These are phyloP conservation scores for Penicilliopsis zonata DNA, from an alignment of 495 filamentous ascomycete species.

Conservation along the genomic window DNA sequence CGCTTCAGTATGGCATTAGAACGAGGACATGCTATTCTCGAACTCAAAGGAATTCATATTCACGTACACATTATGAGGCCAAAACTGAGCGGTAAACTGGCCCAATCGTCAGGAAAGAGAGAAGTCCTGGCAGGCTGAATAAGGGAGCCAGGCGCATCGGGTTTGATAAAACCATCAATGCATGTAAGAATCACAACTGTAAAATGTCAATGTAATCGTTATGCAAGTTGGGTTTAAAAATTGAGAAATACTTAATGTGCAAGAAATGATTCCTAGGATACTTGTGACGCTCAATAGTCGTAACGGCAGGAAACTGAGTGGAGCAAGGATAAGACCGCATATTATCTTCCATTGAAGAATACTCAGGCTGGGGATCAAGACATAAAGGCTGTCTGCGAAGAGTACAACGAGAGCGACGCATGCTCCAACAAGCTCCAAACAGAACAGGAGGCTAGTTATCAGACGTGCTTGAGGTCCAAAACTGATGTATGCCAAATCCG, in stretches of 20 bases:
- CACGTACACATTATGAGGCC: constrained; percentile 78
- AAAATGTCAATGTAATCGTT: constrained; percentile 6
- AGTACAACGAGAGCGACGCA: constrained; percentile 87
- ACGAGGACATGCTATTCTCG: not conserved
- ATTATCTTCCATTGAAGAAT: constrained; percentile 75
- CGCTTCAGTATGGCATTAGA: constrained; percentile 21
- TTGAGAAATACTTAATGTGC: constrained; percentile 61
- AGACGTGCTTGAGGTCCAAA: constrained; percentile 78
- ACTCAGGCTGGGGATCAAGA: constrained; percentile 62
- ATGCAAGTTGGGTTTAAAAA: not conserved
- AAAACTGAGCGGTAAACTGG: constrained; percentile 80
- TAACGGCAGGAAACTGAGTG: constrained; percentile 77
- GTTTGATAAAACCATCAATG: constrained; percentile 76
- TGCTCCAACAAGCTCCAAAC: constrained; percentile 74
- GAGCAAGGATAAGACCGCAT: constrained; percentile 68
- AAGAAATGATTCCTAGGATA: constrained; percentile 79
- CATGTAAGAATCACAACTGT: constrained; percentile 70
- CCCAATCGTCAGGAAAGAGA: constrained; percentile 75
- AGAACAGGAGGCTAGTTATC: constrained; percentile 74
- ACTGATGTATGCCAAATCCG: constrained; percentile 83
- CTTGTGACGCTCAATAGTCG: constrained; percentile 80
- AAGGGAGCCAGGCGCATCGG: constrained; percentile 68
- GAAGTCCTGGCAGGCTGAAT: constrained; percentile 64
- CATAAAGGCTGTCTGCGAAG: constrained; percentile 81
- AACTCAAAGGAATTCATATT: constrained; percentile 4